Conservation (phyloP, 345 rosid genomes). For the Gossypium rotundifolium region DNA sequence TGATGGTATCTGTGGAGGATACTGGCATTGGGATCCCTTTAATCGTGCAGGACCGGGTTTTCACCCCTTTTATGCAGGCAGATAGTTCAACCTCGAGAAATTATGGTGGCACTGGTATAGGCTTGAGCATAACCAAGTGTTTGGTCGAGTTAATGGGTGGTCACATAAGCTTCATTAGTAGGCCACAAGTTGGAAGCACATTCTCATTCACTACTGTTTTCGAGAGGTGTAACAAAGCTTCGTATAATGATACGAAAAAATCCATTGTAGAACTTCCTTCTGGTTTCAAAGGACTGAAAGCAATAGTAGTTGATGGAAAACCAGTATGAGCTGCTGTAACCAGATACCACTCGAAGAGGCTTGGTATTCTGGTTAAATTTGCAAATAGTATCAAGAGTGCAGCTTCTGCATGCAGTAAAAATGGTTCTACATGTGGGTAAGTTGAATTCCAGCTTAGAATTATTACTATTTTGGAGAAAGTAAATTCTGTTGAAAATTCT, state of each 20-base stretch:
- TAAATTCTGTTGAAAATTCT: too few relatives aligned
- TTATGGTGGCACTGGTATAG: constrained; percentile 96
- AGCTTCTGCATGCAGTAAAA: constrained; percentile 20
- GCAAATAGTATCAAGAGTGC: constrained; percentile 39
- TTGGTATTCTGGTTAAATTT: constrained; percentile 69
- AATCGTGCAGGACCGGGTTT: constrained; percentile 73
- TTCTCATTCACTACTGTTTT: constrained; percentile 54
- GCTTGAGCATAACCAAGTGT: constrained; percentile 92
- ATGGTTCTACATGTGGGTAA: constrained; percentile 26
- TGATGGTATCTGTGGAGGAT: constrained; percentile 86
- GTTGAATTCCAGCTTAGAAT: neutral
- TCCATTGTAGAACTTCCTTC: constrained; percentile 61
- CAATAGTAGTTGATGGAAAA: constrained; percentile 72
- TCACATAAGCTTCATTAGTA: constrained; percentile 71
- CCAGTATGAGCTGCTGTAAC: constrained; percentile 90
- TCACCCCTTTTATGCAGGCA: constrained; percentile 96
- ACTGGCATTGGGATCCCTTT: constrained; percentile 92
- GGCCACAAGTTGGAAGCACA: constrained; percentile 77
- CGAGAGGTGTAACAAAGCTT: constrained; percentile 40
- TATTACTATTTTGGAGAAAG: too few relatives aligned
- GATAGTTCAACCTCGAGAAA: constrained; percentile 92
- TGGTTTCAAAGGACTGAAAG: constrained; percentile 68
- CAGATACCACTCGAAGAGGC: constrained; percentile 77
- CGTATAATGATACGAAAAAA: constrained; percentile 31
- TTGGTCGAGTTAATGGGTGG: constrained; percentile 94